Base-by-base conservation (phyloP, 1,284 basidiomycete species). In the Ustilago esculenta region DNA sequence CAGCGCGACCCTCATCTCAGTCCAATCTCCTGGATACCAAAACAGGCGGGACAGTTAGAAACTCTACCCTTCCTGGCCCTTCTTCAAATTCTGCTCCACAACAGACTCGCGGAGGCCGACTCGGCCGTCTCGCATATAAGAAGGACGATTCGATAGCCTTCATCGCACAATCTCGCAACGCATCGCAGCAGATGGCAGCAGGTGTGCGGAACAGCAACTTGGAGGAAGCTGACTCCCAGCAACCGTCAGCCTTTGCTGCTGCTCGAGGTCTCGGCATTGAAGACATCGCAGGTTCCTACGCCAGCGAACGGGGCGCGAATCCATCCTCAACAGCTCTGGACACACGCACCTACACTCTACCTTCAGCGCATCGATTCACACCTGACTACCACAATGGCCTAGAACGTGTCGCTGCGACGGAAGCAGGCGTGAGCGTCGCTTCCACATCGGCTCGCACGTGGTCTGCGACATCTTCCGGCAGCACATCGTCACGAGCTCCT, bases 111-210 rank as follows among this genome's bases (percentile, higher is more conserved):
- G 60, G 48, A 10, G 70, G 70, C 23, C 43, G 65, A 5, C 52
- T 72, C 1, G 59, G 70, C 18, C 60, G 66, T 5, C 56, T 72
- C 20, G 55, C 66, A 5, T 72, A 72, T 56, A 72, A 65, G 34
- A 72, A 72, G 51, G 61, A 53, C 15, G 70, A 72, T n/a, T 56
- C 61, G 0, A 60, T 65, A 14, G 52, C 67, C 7, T 60, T 59
- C 45, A 52, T 59, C 34, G 52, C 60, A 10, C 59, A 64, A 32
- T 50, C 64, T 35, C 56, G 56, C 30, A 67, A 54, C 21, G 63
- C 55, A 5, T 58, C 47, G 2, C 56, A 55, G 9, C 56, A 46
- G 11, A 43, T 39, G 29, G 17, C 55, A 11, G 30, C 42, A 25
- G 37, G 36, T 2, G 33, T 39, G 7, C 46, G 46, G 5, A 41